phyloP scores from a whole-genome alignment of 179 eudicot genomes.

The Amaranthus tricolor region DNA sequence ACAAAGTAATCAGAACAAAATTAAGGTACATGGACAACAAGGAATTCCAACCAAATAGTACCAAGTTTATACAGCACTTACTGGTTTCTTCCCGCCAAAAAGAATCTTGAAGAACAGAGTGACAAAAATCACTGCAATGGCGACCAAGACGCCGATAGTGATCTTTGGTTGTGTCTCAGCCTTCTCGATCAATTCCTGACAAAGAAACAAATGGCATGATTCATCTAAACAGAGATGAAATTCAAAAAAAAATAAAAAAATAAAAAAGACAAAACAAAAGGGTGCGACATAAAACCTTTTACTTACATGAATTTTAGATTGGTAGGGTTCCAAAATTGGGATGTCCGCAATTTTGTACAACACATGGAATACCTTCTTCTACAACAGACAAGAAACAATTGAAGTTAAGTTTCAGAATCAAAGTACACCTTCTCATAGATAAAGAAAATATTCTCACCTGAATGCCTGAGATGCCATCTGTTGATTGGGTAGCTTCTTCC shows the following conservation, averaged over 20 bases:
- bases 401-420: constrained; percentile 12
- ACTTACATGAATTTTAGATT: constrained; percentile 58
- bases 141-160: constrained; percentile 51
- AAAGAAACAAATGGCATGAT: neutral
- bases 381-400: constrained; percentile 26
- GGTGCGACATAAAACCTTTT: neutral
- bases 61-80: constrained; percentile 27
- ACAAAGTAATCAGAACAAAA: neutral
- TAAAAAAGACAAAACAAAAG: too few relatives aligned
- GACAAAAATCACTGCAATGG: constrained; percentile 46
- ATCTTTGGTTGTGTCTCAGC: constrained; percentile 71
- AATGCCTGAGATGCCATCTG: constrained; percentile 52
- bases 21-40: neutral
- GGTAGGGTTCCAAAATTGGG: constrained; percentile 67
- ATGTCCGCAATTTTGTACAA: constrained; percentile 75
- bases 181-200: constrained; percentile 70
- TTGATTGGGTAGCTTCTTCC: constrained; percentile 42
- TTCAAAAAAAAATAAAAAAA: too few relatives aligned
- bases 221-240: neutral
- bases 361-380: constrained; percentile 68
- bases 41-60: neutral
- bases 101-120: constrained; percentile 48
- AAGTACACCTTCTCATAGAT: neutral
- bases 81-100: constrained; percentile 72
- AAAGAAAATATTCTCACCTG: constrained; percentile 42